A percentile compares a stretch with the other conserved stretches of the same genome.
phyloP scores from a whole-genome alignment of 768 basidiomycete species.

The Boletales sp. region DNA sequence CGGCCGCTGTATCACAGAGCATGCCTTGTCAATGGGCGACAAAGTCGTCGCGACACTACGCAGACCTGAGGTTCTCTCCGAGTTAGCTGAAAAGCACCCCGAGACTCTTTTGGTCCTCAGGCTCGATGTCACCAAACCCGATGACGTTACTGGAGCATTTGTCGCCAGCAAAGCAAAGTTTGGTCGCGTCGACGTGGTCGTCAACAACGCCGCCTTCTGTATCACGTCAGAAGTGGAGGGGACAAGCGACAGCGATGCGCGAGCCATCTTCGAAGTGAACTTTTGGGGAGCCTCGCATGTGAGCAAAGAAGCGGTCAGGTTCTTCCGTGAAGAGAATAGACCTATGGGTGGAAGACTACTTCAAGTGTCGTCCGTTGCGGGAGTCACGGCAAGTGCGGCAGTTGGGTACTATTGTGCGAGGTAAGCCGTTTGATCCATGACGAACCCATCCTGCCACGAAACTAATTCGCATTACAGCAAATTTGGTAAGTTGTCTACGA shows the following conservation, averaged over 20 bases:
- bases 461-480: constrained; percentile 5
- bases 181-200: constrained; percentile 29
- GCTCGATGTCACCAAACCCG: constrained; percentile 37
- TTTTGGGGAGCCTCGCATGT: constrained; percentile 45
- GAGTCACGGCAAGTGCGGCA: constrained; percentile 16
- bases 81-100: constrained; percentile 24
- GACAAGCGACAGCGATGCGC: constrained; percentile 31
- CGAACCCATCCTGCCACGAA: background rate
- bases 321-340: constrained; percentile 23
- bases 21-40: constrained; percentile 34
- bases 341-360: constrained; percentile 39
- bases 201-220: constrained; percentile 26
- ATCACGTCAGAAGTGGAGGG: constrained; percentile 35
- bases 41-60: constrained; percentile 43
- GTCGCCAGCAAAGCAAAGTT: constrained; percentile 23
- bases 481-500: constrained; percentile 7
- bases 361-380: constrained; percentile 33
- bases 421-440: constrained; percentile 3
- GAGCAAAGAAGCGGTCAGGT: constrained; percentile 25
- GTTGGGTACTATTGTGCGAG: constrained; percentile 21
- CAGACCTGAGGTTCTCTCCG: constrained; percentile 30
- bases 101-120: constrained; percentile 32
- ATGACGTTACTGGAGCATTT: constrained; percentile 35
- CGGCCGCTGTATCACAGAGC: constrained; percentile 31
- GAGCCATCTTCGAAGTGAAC: constrained; percentile 37